These are phyloP conservation scores for Debaryomyces sp. DNA, from an alignment of 1,139 yeast genomes.

Conservation along the genomic window DNA sequence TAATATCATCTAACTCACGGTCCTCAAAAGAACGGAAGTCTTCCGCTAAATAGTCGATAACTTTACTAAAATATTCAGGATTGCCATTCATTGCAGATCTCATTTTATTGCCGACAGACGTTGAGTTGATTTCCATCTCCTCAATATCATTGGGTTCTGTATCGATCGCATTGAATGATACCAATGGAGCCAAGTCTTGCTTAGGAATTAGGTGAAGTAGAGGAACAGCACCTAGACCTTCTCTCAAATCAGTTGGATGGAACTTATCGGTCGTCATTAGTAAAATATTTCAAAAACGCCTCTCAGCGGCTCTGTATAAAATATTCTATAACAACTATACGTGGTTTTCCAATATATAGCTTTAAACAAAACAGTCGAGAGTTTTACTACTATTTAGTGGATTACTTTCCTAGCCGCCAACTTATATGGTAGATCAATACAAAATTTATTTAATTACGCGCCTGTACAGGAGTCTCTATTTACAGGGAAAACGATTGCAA, in stretches of 20 bases:
- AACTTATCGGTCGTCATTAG: slow-evolving; percentile 11
- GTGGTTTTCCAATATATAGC: background rate
- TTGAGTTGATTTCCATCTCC: slow-evolving; percentile 1
- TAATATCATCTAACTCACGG: slow-evolving; percentile 19
- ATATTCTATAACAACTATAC: background rate
- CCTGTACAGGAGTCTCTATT: background rate
- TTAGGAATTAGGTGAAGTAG: slow-evolving; percentile 32
- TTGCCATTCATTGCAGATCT: slow-evolving; percentile 16
- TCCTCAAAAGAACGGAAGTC: slow-evolving; percentile 21
- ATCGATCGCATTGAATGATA: slow-evolving; percentile 15
- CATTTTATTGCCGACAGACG: slow-evolving; percentile 4
- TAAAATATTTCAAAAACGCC: background rate
- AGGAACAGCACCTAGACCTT: slow-evolving; percentile 32
- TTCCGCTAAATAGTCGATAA: slow-evolving; percentile 17
- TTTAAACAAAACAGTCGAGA: background rate
- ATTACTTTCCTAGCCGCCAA: slow-evolving; percentile 3
- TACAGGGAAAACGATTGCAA: slow-evolving; percentile 14
- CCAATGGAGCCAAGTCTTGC: slow-evolving; percentile 28
- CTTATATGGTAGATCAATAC: background rate
- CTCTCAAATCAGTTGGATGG: slow-evolving; percentile 22
- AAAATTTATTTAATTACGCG: slow-evolving; percentile 2
- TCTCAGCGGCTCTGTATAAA: background rate
- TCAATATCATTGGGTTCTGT: slow-evolving; percentile 8
- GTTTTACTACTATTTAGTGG: background rate
- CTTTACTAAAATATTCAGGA: slow-evolving; percentile 15